Base-by-base conservation (phyloP, 2,329 filamentous ascomycete genomes). In the Fusarium sp. region DNA sequence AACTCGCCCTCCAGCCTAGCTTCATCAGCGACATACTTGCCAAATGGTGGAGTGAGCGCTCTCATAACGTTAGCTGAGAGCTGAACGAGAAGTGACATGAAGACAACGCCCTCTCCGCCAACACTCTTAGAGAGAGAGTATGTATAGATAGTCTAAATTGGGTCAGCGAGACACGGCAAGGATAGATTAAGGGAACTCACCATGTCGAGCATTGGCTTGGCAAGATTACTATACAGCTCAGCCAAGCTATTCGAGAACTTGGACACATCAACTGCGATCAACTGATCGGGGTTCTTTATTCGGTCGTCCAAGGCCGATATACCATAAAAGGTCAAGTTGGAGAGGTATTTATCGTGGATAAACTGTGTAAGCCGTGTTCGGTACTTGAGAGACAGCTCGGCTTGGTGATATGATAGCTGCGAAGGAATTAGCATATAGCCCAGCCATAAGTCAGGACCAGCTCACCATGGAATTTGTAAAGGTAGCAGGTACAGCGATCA, bases 391-490 rank as follows among this genome's bases (percentile, higher is more conserved):
- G 96, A 95, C 50, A 99, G 89, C 81, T 97, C 95, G 79, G 95
- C 97, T 86, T 99, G 96, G 80, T 99, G 96, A 82, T 98, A 98
- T 29, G 95, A 97, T 50, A 98, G 88, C 94, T 97, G 79, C n/a
- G 38, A 18, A 14, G 14, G 6, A 24, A 13, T 78, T 40, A 78
- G 68, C 38, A 54, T 14, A 54, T 11, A 56, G 45, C n/a, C n/a
- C 4, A 42, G 16, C 18, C 9, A 18, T 29, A 24, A 34, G 20
- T 18, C 11, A 6, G 4, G 52, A 54, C 10, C 37, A 27, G 82
- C 90, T 83, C 83, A 96, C 94, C 96, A 99, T 99, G 1, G 95
- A 98, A 83, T 99, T 99, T 45, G 96, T 99, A 82, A 98, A 98
- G 0, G 96, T 98, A 2, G 96, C 96, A 11, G 96, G 96, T 18